Base-by-base conservation (phyloP, 352 stramenopile species). In the Lagenidium giganteum region DNA sequence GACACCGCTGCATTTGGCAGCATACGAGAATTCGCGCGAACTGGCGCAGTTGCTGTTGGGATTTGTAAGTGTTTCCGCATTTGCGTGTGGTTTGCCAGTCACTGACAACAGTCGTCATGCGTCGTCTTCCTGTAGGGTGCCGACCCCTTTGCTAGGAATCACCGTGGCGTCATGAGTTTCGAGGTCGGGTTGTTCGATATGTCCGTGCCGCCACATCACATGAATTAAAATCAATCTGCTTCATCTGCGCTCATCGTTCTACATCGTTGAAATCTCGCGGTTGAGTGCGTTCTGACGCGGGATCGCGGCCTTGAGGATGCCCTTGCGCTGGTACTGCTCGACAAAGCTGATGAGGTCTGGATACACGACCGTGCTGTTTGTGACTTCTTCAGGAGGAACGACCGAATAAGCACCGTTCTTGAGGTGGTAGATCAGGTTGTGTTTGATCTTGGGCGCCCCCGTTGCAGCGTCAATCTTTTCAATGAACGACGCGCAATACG, bases 281-380 rank as follows among this genome's bases (percentile, higher is more conserved):
- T 87, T 87, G 22, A 87, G 41, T 20, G 74, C 50, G 3, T 32
- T 61, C 13, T 70, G 51, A 5, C 71, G 56, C 20, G 71, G 51
- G 12, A 89, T 62, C 17, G 77, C 64, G 18, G 66, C 51, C 21
- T 59, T 64, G 8, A 89, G 39, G 24, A 87, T 60, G 21, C 74
- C 71, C 31, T 82, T 81, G 44, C 76, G 71, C 46, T 89, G 77
- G 33, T 84, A 89, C 22, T 77, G 58, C 35, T 84, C 77, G 13
- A 89, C 71, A 29, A 89, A 87, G 47, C 74, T 89, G 46, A 83
- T 67, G 52, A 89, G 66, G 28, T 89, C 74, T 2, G 74, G 66
- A 47, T 70, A 89, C 7, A 86, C 33, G 9, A 60, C 42, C 1
- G 77, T 86, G 16, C 61, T 54, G 13, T 70, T 51, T 0, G 64